Base-by-base conservation (phyloP, 78 protist genomes). In the Guillardia theta region DNA sequence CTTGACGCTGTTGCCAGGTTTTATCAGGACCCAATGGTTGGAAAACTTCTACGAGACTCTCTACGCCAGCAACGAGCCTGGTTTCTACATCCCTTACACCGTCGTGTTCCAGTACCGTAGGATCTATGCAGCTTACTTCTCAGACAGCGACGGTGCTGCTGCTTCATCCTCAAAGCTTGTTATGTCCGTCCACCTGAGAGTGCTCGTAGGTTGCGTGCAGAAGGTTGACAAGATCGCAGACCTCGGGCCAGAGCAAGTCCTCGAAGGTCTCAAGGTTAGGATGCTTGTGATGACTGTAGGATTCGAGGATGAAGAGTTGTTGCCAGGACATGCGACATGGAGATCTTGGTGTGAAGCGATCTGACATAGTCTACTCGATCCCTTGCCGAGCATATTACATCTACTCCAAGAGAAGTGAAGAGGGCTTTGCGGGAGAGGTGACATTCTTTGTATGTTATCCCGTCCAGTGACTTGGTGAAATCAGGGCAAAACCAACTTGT, bases 231-330 rank as follows among this genome's bases (percentile, higher is more conserved):
- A 70, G 41, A 70, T 70, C 6, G 83, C 83, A 24, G 83, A 70
- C 83, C 83, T 70, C 36, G 83, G 83, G 1, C 83, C 83, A 12
- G 83, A 70, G 83, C 83, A 70, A 6, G 83, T 70, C 46, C n/a
- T 70, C 0, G 83, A 24, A 70, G 83, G 9, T 15, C 45, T 70
- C n/a, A 24, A 43, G 83, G n/a, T n/a, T n/a, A n/a, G n/a, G n/a
- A n/a, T n/a, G n/a, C n/a, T n/a, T n/a, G n/a, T n/a, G n/a, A n/a
- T n/a, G n/a, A n/a, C n/a, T n/a, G n/a, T n/a, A n/a, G n/a, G n/a
- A n/a, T n/a, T n/a, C n/a, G n/a, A n/a, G n/a, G n/a, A n/a, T n/a
- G n/a, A n/a, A n/a, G n/a, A n/a, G n/a, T n/a, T n/a, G n/a, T n/a
- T n/a, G n/a, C n/a, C n/a, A n/a, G n/a, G n/a, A n/a, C n/a, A n/a